Evolutionary conservation across 2,329 filamentous ascomycete species (phyloP).

Genomic region (Clonostachys chloroleuca): DNA sequence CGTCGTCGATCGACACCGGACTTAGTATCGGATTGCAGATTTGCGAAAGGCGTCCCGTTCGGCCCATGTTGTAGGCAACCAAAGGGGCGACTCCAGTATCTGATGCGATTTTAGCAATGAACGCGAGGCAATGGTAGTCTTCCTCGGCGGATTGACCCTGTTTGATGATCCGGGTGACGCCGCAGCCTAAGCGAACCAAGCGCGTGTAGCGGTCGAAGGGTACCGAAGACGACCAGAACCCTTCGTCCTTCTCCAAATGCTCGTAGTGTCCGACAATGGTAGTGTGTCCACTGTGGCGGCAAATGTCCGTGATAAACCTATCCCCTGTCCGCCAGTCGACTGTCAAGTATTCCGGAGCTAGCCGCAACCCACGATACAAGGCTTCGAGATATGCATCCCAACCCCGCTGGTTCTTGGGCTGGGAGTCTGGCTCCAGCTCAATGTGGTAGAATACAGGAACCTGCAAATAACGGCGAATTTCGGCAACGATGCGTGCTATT

Average conservation of each 20-base stretch:
- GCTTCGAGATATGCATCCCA: too few species aligned
- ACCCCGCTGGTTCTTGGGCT: too few species aligned
- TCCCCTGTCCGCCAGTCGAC: slow-evolving; percentile 57
- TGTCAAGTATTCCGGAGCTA: slow-evolving; percentile 54
- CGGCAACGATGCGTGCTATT: too few species aligned
- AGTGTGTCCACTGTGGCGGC: slow-evolving; percentile 46
- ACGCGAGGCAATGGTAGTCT: slow-evolving; percentile 52
- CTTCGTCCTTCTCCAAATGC: too few species aligned
- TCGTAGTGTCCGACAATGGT: slow-evolving; percentile 54
- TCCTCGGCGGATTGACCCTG: slow-evolving; percentile 54
- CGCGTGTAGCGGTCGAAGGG: slow-evolving; percentile 55
- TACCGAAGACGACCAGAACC: slow-evolving; percentile 50
- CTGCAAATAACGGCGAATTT: too few species aligned
- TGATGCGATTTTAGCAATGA: too few species aligned
- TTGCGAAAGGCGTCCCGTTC: slow-evolving; percentile 57
- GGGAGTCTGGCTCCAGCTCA: too few species aligned
- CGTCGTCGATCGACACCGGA: slow-evolving; percentile 21
- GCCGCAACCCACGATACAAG: too few species aligned
- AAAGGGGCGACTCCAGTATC: slow-evolving; percentile 42
- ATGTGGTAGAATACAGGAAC: too few species aligned
- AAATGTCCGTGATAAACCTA: slow-evolving; percentile 40
- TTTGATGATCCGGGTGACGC: slow-evolving; percentile 57
- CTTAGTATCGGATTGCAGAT: slow-evolving; percentile 22
- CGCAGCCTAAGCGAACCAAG: slow-evolving; percentile 55
- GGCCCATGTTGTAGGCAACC: slow-evolving; percentile 62